Conservation (phyloP, 495 filamentous ascomycete species). For the Aspergillus ostianus region DNA sequence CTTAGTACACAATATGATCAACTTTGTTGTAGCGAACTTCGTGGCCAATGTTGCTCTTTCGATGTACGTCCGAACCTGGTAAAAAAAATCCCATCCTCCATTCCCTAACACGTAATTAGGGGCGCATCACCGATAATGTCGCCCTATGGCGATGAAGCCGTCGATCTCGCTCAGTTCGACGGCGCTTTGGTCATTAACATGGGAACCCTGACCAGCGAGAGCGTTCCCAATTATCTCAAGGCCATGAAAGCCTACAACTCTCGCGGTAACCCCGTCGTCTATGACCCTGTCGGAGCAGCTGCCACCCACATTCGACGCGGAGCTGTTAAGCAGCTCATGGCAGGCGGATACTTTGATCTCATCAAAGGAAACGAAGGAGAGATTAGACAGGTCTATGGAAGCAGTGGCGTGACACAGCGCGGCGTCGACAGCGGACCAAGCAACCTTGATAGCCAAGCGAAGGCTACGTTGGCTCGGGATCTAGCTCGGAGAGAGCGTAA, state of each 20-base stretch:
- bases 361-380: conserved; percentile 97
- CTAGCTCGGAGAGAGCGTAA: conserved; percentile 65
- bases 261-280: conserved; percentile 69
- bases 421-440: conserved; percentile 82
- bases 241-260: conserved; percentile 77
- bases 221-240: conserved; percentile 62
- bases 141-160: conserved; percentile 78
- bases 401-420: conserved; percentile 60
- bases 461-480: conserved; percentile 58
- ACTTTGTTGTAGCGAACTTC: conserved; percentile 89
- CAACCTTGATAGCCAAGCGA: conserved; percentile 50
- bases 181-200: conserved; percentile 87
- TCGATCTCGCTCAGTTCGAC: conserved; percentile 65
- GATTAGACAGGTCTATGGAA: conserved; percentile 67
- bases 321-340: conserved; percentile 70
- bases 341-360: conserved; percentile 72
- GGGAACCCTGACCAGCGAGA: conserved; percentile 79
- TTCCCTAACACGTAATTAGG: conserved; percentile 19
- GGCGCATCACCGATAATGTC: conserved; percentile 95
- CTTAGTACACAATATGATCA: conserved; percentile 95
- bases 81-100: background rate
- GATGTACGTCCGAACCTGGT: conserved; percentile 43
- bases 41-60: conserved; percentile 85
- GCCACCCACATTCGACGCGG: conserved; percentile 72
- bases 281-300: conserved; percentile 90